Evolutionary conservation across 371 early-diverging fungal species (phyloP), one percentile per base, ranked within the genome.

Genomic region (Syncephalastrum contaminatum): DNA sequence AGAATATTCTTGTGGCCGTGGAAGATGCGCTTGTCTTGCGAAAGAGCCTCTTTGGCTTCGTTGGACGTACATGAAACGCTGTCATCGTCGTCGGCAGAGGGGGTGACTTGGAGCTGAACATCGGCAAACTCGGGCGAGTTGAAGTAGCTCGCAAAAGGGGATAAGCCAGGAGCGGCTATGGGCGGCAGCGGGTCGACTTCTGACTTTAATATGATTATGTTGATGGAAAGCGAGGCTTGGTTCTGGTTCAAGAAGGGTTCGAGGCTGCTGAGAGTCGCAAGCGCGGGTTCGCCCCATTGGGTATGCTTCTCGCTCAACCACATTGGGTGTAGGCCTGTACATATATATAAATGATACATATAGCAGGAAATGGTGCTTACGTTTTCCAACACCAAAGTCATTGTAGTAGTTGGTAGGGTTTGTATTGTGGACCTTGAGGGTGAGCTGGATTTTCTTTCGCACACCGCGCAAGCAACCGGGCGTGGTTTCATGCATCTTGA

Each of bases 271-370:
- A 77, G 52, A 16, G 61, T 50, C 18, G 80, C 77, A 21, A 82
- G 64, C 15, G 61, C 65, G 53, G 78, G 81, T 48, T 81, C 82
- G 22, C 84, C 82, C 82, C 82, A 84, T 24, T 77, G 73, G 51
- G 75, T 77, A 50, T 81, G 74, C 40, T 74, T 72, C 51, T 73
- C 73, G 47, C 64, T 70, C 27, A 66, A 76, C 76, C 76, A 76
- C n/a, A 76, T 73, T 6, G 76, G 76, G 15, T 73, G 66, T n/a
- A 68, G 51, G 42, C 61, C 60, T 64, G 48, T 18, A 25, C 25
- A 25, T 7, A 25, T 20, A 7, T 46, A 25, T 19, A 30, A n/a
- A 48, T 20, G 10, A 30, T 30, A 30, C 10, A 25, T 25, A 25
- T 25, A 15, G 52, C 14, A 36, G n/a, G 10, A 20, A 16, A 18